Evolutionary conservation across 768 basidiomycete genomes (phyloP), one percentile per base, ranked within the genome.

Genomic region (Lepiota venenata): DNA sequence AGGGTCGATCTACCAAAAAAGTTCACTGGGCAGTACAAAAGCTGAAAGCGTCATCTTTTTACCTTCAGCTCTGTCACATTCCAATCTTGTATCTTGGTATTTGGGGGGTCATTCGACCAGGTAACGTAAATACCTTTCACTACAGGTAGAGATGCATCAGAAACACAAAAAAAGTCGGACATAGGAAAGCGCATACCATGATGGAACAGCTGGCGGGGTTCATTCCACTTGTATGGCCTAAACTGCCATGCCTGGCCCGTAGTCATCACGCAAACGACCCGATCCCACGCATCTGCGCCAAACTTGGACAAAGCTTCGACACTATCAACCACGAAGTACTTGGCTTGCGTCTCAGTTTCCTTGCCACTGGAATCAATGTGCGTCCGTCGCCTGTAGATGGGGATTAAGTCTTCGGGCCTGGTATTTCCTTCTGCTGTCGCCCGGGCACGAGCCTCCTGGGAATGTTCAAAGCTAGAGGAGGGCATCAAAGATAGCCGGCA

Each of bases 171-270:
- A 5, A 15, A 41, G 46, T 4, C 43, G 8, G 39, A 12, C 29
- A 20, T 12, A 20, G 15, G 7, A 43, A n/a, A 8, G 35, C 8
- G 39, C 39, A 21, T 59, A 96, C 95, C 94, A 63, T 98, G 89
- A 65, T 97, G 91, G 71, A 99, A 98, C 22, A 99, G 70, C 47
- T 88, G 81, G 56, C 85, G 84, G 1, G 97, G 97, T 63, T 98
- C 94, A 47, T 80, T 85, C 96, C 96, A 99, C 66, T 96, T 95
- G 73, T 98, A 98, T 15, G 91, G 88, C 54, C 87, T 78, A 72
- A 99, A 99, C 67, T 99, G 97, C 97, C 97, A 98, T 29, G 90
- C 88, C 61, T 98, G 96, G 1, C 97, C 97, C 0, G 97, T 99
- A 8, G 97, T 98, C 84, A 97, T 88, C 14, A 99, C 96, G 60